phyloP scores from a whole-genome alignment of 1,284 basidiomycete species.

The Ganoderma multipileum region DNA sequence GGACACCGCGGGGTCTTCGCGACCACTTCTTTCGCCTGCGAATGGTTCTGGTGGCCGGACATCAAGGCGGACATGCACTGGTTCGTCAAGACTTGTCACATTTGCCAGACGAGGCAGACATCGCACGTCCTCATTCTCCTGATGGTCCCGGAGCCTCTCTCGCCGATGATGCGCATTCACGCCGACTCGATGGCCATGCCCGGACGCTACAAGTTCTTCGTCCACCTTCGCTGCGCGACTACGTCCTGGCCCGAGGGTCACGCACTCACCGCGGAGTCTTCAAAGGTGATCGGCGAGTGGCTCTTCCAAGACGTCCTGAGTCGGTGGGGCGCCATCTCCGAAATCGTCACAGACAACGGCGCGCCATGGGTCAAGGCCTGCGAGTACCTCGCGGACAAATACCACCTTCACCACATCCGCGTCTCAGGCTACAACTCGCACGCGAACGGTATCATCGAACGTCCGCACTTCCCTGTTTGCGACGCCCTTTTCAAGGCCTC shows the following conservation, averaged over 20 bases:
- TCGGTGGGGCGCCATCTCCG: not conserved
- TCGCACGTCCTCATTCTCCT: not conserved
- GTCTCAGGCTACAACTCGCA: not conserved
- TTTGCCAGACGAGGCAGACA: not conserved
- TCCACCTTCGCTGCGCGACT: not conserved
- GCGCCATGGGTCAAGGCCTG: not conserved
- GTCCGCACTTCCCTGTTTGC: not conserved
- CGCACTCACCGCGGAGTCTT: not conserved
- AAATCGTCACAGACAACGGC: not conserved
- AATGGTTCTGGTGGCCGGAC: not conserved
- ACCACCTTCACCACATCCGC: not conserved
- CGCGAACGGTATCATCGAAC: not conserved
- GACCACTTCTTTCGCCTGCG: not conserved
- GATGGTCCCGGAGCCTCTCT: not conserved
- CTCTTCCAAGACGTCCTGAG: not conserved
- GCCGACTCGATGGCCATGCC: not conserved
- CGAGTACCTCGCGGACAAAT: not conserved
- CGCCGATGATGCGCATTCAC: not conserved
- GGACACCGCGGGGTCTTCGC: not conserved
- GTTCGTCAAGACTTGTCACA: not conserved
- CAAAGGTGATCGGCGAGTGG: not conserved
- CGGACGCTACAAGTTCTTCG: not conserved
- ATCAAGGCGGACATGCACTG: not conserved
- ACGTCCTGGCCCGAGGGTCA: not conserved
- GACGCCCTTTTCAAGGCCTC: not conserved